These are phyloP conservation scores for Theobroma cacao DNA, from an alignment of 345 rosid genomes.

Conservation along the genomic window DNA sequence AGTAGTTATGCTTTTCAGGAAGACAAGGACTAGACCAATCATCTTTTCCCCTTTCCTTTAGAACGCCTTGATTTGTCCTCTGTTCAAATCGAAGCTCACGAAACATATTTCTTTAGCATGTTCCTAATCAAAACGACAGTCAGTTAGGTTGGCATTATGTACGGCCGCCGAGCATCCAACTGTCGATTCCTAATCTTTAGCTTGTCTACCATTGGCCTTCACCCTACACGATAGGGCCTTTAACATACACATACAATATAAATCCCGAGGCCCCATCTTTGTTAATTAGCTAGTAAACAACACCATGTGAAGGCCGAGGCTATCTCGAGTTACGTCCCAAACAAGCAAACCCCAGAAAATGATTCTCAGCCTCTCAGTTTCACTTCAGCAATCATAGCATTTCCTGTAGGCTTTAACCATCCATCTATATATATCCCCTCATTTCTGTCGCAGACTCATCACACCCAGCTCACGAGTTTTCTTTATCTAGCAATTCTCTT, in stretches of 20 bases:
- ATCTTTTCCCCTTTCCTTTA: too few species aligned
- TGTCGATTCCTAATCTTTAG: not conserved
- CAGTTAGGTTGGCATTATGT: not conserved
- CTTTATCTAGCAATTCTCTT: not conserved
- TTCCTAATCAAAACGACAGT: not conserved
- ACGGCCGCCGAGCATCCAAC: slow-evolving; percentile 1
- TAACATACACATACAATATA: not conserved
- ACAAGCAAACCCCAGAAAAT: not conserved
- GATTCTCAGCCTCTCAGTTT: not conserved
- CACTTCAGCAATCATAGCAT: not conserved
- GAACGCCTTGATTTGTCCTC: too few species aligned
- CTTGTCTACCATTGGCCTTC: not conserved
- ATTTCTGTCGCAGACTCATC: not conserved
- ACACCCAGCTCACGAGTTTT: not conserved
- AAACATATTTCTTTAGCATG: not conserved
- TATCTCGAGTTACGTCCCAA: not conserved
- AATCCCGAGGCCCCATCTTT: not conserved
- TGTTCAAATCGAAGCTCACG: slow-evolving; percentile 11
- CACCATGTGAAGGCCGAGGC: not conserved
- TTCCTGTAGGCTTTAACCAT: not conserved
- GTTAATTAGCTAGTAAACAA: not conserved
- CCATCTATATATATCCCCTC: not conserved
- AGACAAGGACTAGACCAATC: too few species aligned
- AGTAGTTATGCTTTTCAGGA: not conserved
- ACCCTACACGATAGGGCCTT: not conserved